Conservation (phyloP, 805 yeast species). For the Starmera quercuum region DNA sequence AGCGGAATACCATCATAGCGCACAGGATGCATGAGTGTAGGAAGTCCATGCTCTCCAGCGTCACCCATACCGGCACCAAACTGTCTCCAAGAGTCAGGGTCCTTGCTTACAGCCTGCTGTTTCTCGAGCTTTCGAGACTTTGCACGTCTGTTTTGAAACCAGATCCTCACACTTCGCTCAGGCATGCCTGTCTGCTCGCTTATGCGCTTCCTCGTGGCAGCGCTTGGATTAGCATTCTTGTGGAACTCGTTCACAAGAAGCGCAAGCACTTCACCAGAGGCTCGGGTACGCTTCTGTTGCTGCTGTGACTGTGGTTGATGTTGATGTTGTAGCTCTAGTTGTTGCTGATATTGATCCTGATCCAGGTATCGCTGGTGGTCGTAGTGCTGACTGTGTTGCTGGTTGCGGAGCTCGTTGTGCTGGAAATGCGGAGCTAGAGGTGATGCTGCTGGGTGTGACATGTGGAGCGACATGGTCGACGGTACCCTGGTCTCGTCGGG, state of each 20-base stretch:
- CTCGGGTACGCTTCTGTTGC: slow-evolving; percentile 49
- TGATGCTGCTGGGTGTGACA: background rate
- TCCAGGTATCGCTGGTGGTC: background rate
- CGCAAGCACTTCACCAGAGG: slow-evolving; percentile 74
- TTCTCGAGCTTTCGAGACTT: slow-evolving; percentile 63
- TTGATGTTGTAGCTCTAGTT: slow-evolving; percentile 3
- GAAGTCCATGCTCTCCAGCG: slow-evolving; percentile 2
- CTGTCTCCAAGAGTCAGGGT: slow-evolving; percentile 8
- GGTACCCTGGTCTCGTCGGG: background rate
- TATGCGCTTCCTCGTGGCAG: slow-evolving; percentile 61
- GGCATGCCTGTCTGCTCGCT: slow-evolving; percentile 72
- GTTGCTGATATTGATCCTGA: slow-evolving; percentile 1
- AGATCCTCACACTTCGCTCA: slow-evolving; percentile 82
- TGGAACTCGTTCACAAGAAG: slow-evolving; percentile 62
- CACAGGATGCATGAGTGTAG: slow-evolving; percentile 1
- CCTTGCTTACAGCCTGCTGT: slow-evolving; percentile 22
- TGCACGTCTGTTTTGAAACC: slow-evolving; percentile 90
- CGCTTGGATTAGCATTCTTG: slow-evolving; percentile 67
- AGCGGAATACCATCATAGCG: slow-evolving; percentile 40
- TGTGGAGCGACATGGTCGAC: background rate
- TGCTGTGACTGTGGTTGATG: slow-evolving; percentile 3
- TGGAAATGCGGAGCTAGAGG: background rate
- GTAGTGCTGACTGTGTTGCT: background rate
- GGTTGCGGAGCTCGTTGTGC: background rate
- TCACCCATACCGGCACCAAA: slow-evolving; percentile 3